Conservation (phyloP, 106 monocot genomes). For the Gastrodia elata region DNA sequence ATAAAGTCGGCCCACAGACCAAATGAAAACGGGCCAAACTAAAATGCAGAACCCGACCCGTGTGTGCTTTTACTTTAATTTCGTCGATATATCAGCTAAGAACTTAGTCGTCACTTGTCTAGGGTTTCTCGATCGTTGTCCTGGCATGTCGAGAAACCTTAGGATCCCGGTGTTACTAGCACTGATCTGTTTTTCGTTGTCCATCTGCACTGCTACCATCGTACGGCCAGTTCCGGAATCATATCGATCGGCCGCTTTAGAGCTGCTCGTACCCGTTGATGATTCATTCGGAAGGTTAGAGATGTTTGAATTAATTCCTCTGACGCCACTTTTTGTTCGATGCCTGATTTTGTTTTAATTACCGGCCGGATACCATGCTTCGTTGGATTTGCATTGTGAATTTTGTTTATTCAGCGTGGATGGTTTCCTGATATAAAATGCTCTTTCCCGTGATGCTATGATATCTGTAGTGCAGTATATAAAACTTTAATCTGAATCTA, state of each 20-base stretch:
- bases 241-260: slow-evolving; percentile 43
- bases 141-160: slow-evolving; percentile 12
- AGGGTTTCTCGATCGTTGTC: too few relatives aligned
- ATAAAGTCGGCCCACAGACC: too few relatives aligned
- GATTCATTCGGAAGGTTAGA: slow-evolving; percentile 35
- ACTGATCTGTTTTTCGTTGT: slow-evolving; percentile 9
- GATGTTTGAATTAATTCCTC: neutral
- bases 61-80: too few relatives aligned
- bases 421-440: neutral
- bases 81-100: too few relatives aligned
- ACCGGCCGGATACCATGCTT: neutral
- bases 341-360: neutral
- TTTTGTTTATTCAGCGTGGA: neutral
- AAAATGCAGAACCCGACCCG: too few relatives aligned
- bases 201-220: slow-evolving; percentile 4
- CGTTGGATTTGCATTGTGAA: neutral
- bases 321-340: neutral
- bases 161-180: slow-evolving; percentile 11
- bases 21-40: too few relatives aligned
- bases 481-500: neutral
- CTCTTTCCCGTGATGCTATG: neutral
- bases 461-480: neutral
- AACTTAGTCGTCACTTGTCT: too few relatives aligned
- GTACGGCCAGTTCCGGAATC: slow-evolving; percentile 43
- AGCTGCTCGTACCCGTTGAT: slow-evolving; percentile 33